Percentiles rank a stretch among this genome's conserved stretches.
Conservation (phyloP, 306 rosid species). For the Dalbergia cultrata region DNA sequence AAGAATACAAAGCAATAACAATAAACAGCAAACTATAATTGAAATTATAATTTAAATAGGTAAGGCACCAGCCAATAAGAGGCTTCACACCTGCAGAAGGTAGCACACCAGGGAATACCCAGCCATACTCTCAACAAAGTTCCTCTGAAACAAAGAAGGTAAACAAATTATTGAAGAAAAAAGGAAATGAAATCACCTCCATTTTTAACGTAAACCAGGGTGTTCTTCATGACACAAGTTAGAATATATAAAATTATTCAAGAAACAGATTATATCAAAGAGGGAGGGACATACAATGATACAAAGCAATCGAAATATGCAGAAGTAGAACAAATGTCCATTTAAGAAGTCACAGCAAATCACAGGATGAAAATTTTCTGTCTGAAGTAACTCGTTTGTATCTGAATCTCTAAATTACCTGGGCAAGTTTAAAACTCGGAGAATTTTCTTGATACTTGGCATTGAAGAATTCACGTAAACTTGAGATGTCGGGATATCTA, state of each 20-base stretch:
- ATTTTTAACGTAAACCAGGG: conserved; percentile 20
- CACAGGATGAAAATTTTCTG: conserved; percentile 40
- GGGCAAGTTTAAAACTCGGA: conserved; percentile 98
- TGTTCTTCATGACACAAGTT: conserved; percentile 26
- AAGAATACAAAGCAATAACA: conserved; percentile 31
- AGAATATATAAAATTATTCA: conserved; percentile 26
- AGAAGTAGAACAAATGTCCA: conserved; percentile 20
- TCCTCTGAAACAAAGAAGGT: conserved; percentile 73
- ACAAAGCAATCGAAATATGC: conserved; percentile 20
- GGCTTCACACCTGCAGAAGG: conserved; percentile 82
- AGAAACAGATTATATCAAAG: conserved; percentile 5
- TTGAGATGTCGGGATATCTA: conserved; percentile 80
- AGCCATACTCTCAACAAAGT: conserved; percentile 99
- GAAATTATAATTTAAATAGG: conserved; percentile 17
- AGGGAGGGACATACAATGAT: background rate
- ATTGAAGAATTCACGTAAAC: conserved; percentile 90
- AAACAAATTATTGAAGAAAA: conserved; percentile 33
- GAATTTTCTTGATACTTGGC: conserved; percentile 94
- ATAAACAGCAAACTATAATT: conserved; percentile 28
- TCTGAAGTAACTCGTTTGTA: conserved; percentile 17
- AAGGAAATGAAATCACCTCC: conserved; percentile 36
- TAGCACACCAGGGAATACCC: conserved; percentile 99
- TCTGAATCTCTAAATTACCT: conserved; percentile 66
- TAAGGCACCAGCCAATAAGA: conserved; percentile 41
- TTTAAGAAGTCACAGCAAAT: conserved; percentile 31